Percentiles rank a stretch among this genome's conserved stretches.
phyloP scores from a whole-genome alignment of 2,329 filamentous ascomycete genomes.

The Paraphoma sp. region DNA sequence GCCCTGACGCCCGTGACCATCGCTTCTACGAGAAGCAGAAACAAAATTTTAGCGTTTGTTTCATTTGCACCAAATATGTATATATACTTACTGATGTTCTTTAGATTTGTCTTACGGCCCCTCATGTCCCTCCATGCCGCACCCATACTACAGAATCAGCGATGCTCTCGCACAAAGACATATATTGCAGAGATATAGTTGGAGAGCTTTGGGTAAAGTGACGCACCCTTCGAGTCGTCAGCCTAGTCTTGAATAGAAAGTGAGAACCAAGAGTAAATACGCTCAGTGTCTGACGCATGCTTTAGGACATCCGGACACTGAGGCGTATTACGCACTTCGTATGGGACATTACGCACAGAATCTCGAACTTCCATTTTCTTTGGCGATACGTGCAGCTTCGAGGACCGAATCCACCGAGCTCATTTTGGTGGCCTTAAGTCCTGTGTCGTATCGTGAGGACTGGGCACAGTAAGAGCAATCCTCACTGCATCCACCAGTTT shows the following conservation, averaged over 20 bases:
- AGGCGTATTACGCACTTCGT: neutral
- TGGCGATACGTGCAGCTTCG: conserved; percentile 76
- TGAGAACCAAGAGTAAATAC: neutral
- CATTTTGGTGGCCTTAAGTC: conserved; percentile 80
- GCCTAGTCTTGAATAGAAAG: neutral
- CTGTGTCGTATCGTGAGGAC: conserved; percentile 79
- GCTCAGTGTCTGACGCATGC: neutral
- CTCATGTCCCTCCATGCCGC: conserved; percentile 95
- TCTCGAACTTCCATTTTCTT: conserved; percentile 82
- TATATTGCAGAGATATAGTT: too few relatives aligned
- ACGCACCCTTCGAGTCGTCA: too few relatives aligned
- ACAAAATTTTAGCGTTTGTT: too few relatives aligned
- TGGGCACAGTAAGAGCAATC: conserved; percentile 95
- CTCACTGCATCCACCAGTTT: conserved; percentile 89
- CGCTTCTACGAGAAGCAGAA: conserved; percentile 50
- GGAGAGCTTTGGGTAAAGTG: too few relatives aligned
- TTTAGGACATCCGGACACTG: neutral
- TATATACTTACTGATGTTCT: conserved; percentile 67
- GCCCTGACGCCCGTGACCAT: conserved; percentile 84
- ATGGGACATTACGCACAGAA: conserved; percentile 61
- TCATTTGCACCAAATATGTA: too few relatives aligned
- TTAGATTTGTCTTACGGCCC: conserved; percentile 81
- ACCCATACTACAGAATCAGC: conserved; percentile 69
- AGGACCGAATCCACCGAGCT: conserved; percentile 82
- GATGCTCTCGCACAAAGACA: neutral